phyloP scores from a whole-genome alignment of 768 basidiomycete species.

The Termitomyces sp. region DNA sequence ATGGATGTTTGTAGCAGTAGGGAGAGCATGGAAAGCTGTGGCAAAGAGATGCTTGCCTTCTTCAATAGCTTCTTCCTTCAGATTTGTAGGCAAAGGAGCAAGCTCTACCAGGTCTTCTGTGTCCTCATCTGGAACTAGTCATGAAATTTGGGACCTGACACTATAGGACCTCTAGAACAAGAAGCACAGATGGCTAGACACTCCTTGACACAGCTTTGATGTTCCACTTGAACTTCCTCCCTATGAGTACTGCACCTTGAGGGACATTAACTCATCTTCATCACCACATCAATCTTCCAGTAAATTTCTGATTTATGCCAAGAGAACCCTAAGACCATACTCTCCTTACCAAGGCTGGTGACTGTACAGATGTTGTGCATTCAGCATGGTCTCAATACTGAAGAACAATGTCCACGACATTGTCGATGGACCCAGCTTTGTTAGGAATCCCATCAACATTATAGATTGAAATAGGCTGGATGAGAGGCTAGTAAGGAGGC shows the following conservation, averaged over 20 bases:
- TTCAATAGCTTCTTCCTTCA: too few species aligned
- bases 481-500: not conserved
- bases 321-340: constrained; percentile 16
- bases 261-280: not conserved
- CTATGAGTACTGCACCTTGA: not conserved
- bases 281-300: not conserved
- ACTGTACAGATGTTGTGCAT: not conserved
- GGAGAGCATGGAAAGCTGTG: too few species aligned
- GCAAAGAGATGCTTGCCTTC: too few species aligned
- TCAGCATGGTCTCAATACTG: constrained; percentile 15
- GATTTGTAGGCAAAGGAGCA: too few species aligned
- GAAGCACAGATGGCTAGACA: not conserved
- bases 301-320: constrained; percentile 21
- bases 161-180: not conserved
- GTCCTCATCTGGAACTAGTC: too few species aligned
- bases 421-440: not conserved
- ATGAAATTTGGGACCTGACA: too few species aligned
- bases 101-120: too few species aligned
- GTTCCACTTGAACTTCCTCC: not conserved
- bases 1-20: too few species aligned
- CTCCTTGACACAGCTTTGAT: not conserved
- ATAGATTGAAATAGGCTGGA: constrained; percentile 10
- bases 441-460: constrained; percentile 19
- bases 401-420: constrained; percentile 15
- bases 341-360: not conserved